phyloP scores from a whole-genome alignment of 1,284 basidiomycete genomes.

The Leccinum subrobustum region DNA sequence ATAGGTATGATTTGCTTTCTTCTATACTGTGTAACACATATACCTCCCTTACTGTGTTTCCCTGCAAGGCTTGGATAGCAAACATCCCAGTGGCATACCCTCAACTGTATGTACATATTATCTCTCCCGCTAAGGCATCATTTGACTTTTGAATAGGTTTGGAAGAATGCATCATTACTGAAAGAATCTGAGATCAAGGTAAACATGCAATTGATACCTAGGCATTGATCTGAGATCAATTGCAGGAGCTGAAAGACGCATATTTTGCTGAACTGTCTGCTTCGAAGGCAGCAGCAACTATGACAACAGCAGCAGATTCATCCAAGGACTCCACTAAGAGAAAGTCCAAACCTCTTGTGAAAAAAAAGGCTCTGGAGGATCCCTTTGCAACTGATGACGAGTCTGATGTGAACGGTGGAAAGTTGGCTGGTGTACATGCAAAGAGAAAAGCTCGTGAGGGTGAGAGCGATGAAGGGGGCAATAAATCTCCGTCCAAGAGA shows the following conservation, averaged over 20 bases:
- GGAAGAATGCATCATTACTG: conserved; percentile 62
- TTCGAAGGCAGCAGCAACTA: conserved; percentile 21
- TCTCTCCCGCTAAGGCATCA: not conserved
- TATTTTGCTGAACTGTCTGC: conserved; percentile 47
- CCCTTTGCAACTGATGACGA: conserved; percentile 51
- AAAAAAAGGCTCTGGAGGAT: conserved; percentile 42
- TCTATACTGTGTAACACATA: not conserved
- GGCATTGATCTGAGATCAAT: not conserved
- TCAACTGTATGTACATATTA: conserved; percentile 52
- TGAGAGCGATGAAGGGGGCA: conserved; percentile 16
- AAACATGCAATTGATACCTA: conserved; percentile 4
- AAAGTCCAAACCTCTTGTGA: conserved; percentile 41
- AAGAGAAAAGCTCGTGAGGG: conserved; percentile 7
- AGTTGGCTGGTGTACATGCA: not conserved
- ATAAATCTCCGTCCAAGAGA: conserved; percentile 9
- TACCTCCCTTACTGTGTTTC: not conserved
- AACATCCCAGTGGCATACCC: conserved; percentile 67
- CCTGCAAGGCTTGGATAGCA: conserved; percentile 62
- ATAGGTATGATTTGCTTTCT: conserved; percentile 42
- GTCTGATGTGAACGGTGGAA: conserved; percentile 17
- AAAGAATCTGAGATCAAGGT: conserved; percentile 63
- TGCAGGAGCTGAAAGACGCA: conserved; percentile 57
- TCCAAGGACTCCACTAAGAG: conserved; percentile 27
- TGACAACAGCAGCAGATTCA: conserved; percentile 16
- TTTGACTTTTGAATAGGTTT: conserved; percentile 44